Evolutionary conservation across 1,284 basidiomycete genomes (phyloP).

Genomic region (Cutaneotrichosporon spelunceum): DNA sequence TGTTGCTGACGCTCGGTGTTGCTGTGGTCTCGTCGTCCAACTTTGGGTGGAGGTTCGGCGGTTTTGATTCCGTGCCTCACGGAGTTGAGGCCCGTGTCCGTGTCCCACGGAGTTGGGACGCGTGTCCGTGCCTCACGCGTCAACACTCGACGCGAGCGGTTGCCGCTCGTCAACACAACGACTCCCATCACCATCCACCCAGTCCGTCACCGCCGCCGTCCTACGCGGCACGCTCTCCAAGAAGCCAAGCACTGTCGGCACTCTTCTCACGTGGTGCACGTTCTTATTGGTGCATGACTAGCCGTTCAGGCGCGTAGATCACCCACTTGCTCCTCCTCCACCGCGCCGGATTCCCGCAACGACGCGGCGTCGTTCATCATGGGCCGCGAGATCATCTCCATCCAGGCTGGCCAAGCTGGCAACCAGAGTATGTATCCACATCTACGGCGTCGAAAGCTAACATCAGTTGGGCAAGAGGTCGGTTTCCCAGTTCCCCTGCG

Average conservation of each 20-base stretch:
- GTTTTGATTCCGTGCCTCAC: constrained; percentile 8
- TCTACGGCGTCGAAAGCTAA: constrained; percentile 9
- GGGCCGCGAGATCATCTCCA: constrained; percentile 53
- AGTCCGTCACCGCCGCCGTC: not conserved
- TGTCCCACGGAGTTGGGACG: not conserved
- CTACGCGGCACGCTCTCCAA: not conserved
- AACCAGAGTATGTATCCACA: constrained; percentile 71
- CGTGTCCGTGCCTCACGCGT: not conserved
- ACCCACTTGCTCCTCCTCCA: not conserved
- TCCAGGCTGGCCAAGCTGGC: constrained; percentile 83
- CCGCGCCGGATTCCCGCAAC: not conserved
- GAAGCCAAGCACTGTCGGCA: not conserved
- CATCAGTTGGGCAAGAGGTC: constrained; percentile 25
- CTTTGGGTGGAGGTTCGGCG: constrained; percentile 7
- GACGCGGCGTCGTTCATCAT: constrained; percentile 25
- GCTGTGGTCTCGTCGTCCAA: not conserved
- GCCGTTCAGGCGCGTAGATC: too few relatives aligned
- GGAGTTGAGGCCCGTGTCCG: not conserved
- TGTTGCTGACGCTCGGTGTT: not conserved
- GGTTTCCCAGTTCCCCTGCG: not conserved
- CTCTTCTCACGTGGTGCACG: not conserved
- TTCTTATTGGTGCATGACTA: too few relatives aligned
- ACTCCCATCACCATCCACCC: not conserved
- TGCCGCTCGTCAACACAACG: not conserved
- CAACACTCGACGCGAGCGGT: not conserved